Conservation (phyloP, 148 eudicot species). For the Rhododendron ferrugineum region DNA sequence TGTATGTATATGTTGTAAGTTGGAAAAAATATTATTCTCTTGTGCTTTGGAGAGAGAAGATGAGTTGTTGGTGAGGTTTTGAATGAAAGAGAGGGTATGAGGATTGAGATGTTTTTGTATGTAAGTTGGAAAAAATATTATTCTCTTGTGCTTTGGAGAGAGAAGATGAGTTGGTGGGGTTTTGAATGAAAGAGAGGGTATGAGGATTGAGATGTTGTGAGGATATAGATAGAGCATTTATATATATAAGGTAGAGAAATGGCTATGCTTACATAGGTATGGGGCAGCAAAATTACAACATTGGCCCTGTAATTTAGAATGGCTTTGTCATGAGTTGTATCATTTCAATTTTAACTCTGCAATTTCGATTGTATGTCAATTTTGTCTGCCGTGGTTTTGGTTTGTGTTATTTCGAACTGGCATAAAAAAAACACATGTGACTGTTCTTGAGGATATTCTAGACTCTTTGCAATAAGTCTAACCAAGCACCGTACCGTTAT, state of each 20-base stretch:
- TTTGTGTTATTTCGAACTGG: not conserved
- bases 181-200: not conserved
- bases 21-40: not conserved
- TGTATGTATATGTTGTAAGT: not conserved
- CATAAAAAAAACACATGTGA: not conserved
- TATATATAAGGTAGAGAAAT: not conserved
- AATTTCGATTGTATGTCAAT: not conserved
- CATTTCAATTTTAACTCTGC: not conserved
- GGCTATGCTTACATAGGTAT: not conserved
- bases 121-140: not conserved
- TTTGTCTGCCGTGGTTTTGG: not conserved
- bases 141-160: not conserved
- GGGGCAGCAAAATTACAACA: not conserved
- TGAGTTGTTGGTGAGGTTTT: not conserved
- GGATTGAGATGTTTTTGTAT: not conserved
- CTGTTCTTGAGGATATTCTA: not conserved
- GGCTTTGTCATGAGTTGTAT: not conserved
- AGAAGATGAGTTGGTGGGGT: not conserved
- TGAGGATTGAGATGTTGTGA: not conserved
- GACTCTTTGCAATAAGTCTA: not conserved
- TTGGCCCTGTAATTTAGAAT: not conserved
- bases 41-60: not conserved
- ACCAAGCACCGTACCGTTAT: not conserved
- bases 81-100: not conserved
- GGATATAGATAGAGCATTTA: not conserved